phyloP scores from a whole-genome alignment of 768 basidiomycete species.

The Tephrocybe rancida region DNA sequence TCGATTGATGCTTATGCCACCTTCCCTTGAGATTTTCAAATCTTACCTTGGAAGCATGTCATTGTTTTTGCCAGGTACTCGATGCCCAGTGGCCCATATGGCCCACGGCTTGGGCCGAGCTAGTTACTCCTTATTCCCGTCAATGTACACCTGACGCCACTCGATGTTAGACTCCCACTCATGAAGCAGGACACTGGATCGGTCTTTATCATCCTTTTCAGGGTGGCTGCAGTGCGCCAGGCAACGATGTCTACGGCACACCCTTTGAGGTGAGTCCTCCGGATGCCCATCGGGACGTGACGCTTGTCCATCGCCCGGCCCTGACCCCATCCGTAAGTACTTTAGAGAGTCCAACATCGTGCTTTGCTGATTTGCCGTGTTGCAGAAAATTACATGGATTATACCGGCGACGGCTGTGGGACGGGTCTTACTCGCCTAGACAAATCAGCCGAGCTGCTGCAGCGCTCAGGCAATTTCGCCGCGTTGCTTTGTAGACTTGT shows the following conservation, averaged over 20 bases:
- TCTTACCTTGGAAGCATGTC: conserved; percentile 44
- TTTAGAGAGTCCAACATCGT: too few species aligned
- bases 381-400: too few species aligned
- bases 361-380: too few species aligned
- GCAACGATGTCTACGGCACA: conserved; percentile 42
- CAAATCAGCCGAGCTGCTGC: too few species aligned
- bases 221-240: conserved; percentile 39
- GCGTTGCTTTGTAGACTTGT: too few species aligned
- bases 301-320: conserved; percentile 31
- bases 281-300: conserved; percentile 34
- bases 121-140: conserved; percentile 1
- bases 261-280: conserved; percentile 39
- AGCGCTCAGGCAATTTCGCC: too few species aligned
- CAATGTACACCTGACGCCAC: conserved; percentile 9
- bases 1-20: conserved; percentile 53
- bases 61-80: conserved; percentile 22
- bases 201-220: conserved; percentile 62
- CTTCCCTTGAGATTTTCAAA: conserved; percentile 44
- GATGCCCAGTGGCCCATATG: conserved; percentile 36
- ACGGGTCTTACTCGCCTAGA: too few species aligned
- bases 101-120: conserved; percentile 42
- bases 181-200: conserved; percentile 58
- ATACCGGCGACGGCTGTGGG: too few species aligned
- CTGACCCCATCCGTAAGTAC: conserved; percentile 33
- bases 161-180: conserved; percentile 40